Percentiles rank a stretch among this genome's conserved stretches.
Evolutionary conservation across 208 protist genomes (phyloP).

Genomic region (Wallacemonas collosoma): DNA sequence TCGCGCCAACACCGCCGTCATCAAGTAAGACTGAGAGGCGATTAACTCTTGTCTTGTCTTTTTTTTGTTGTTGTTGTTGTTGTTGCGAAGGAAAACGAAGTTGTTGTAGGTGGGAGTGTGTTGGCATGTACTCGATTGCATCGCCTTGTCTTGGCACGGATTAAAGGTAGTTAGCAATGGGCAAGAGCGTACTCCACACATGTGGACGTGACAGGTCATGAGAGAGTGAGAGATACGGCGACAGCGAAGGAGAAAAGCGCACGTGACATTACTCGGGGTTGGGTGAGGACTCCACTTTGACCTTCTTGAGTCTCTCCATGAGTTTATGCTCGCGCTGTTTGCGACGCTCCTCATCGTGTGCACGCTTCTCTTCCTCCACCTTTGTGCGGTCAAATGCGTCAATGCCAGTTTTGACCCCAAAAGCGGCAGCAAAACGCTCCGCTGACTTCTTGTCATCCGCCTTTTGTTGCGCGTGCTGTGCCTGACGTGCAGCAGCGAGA

Average conservation of each 20-base stretch:
- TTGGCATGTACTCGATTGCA: too few relatives aligned
- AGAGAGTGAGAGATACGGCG: background rate
- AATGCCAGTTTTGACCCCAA: constrained; percentile 44
- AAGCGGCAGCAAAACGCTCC: constrained; percentile 73
- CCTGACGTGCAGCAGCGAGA: constrained; percentile 32
- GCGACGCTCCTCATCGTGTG: constrained; percentile 46
- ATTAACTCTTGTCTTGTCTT: too few relatives aligned
- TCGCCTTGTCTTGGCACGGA: too few relatives aligned
- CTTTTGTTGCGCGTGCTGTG: constrained; percentile 28
- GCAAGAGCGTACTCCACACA: background rate
- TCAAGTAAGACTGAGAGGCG: too few relatives aligned
- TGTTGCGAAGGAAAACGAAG: too few relatives aligned
- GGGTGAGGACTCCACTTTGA: constrained; percentile 42
- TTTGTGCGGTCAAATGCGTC: constrained; percentile 61
- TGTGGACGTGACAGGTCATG: background rate
- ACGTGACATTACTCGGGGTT: background rate
- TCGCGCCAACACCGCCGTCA: too few relatives aligned
- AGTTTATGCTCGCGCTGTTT: constrained; percentile 60
- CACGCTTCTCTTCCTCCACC: constrained; percentile 49
- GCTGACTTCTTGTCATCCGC: constrained; percentile 59
- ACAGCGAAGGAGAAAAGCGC: background rate
- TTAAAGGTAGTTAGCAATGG: too few relatives aligned
- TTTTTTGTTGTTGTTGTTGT: too few relatives aligned
- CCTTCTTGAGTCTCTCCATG: constrained; percentile 68
- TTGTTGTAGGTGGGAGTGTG: too few relatives aligned